These are phyloP conservation scores for Mycosarcoma mackinlayi DNA, from an alignment of 1,284 basidiomycete species.

Conservation along the genomic window DNA sequence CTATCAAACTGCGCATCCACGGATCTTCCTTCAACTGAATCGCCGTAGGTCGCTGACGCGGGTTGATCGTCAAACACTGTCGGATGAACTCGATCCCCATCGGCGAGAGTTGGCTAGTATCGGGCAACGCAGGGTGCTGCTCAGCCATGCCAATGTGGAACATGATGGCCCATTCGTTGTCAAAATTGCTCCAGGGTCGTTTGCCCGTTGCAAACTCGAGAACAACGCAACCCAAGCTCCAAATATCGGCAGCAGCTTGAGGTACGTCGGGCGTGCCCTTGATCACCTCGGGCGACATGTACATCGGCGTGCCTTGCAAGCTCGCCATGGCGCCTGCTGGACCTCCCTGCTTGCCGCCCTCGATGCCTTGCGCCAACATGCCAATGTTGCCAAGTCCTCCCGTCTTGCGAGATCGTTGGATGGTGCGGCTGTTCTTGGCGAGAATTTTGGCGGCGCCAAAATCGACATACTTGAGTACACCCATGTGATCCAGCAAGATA, in stretches of 20 bases:
- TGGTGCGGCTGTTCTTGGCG: slow-evolving; percentile 85
- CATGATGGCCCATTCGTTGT: slow-evolving; percentile 99
- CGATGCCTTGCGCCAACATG: slow-evolving; percentile 67
- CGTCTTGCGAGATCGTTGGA: slow-evolving; percentile 54
- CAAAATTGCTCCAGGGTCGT: slow-evolving; percentile 97
- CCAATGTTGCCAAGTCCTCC: slow-evolving; percentile 46
- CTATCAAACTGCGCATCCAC: slow-evolving; percentile 76
- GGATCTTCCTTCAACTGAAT: slow-evolving; percentile 85
- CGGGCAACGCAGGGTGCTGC: slow-evolving; percentile 94
- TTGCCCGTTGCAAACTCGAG: slow-evolving; percentile 95
- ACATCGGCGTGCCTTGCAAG: slow-evolving; percentile 95
- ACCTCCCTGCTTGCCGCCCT: slow-evolving; percentile 69
- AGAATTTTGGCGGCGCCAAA: slow-evolving; percentile 98
- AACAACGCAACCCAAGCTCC: slow-evolving; percentile 95
- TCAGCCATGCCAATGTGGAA: slow-evolving; percentile 98
- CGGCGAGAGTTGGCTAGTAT: slow-evolving; percentile 86
- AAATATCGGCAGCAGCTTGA: slow-evolving; percentile 98
- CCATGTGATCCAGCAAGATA: slow-evolving; percentile 90
- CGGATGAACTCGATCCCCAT: slow-evolving; percentile 94
- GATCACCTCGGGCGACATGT: slow-evolving; percentile 99
- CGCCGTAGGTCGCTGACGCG: slow-evolving; percentile 84
- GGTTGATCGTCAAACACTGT: slow-evolving; percentile 89
- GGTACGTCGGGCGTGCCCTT: slow-evolving; percentile 78
- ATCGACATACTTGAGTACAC: slow-evolving; percentile 97
- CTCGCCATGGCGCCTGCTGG: slow-evolving; percentile 73